These are phyloP conservation scores for Dalbergia cochinchinensis DNA, from an alignment of 306 rosid genomes.

Conservation along the genomic window DNA sequence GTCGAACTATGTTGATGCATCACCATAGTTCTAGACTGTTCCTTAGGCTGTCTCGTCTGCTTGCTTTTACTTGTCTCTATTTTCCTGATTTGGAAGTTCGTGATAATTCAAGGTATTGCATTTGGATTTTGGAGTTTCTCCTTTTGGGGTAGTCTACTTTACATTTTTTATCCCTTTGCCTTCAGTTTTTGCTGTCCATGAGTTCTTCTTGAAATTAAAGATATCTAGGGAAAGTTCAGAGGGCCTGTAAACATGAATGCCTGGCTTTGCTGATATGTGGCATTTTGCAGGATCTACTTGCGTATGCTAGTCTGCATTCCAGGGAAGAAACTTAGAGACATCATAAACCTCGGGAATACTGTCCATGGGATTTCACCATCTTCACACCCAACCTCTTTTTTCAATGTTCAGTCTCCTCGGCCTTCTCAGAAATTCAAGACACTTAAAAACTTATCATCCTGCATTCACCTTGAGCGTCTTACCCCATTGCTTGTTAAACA, in stretches of 20 bases:
- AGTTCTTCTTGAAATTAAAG: conserved; percentile 25
- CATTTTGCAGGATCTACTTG: conserved; percentile 83
- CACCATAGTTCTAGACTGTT: conserved; percentile 92
- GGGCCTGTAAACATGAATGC: background rate
- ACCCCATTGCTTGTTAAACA: conserved; percentile 81
- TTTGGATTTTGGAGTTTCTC: conserved; percentile 11
- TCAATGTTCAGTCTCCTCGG: conserved; percentile 77
- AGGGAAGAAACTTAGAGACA: conserved; percentile 89
- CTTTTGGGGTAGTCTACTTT: conserved; percentile 18
- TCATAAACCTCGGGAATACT: conserved; percentile 76
- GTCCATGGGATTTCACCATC: conserved; percentile 76
- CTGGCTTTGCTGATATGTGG: conserved; percentile 40
- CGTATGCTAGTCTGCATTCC: conserved; percentile 89
- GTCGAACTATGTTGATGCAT: conserved; percentile 89
- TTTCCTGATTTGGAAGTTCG: conserved; percentile 98
- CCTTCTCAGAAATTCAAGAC: conserved; percentile 73
- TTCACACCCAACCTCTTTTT: conserved; percentile 70
- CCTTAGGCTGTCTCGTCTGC: conserved; percentile 77
- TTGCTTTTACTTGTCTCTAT: conserved; percentile 82
- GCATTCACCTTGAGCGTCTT: conserved; percentile 80
- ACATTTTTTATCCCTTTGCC: conserved; percentile 18
- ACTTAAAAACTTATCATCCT: conserved; percentile 66
- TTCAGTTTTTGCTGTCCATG: conserved; percentile 1
- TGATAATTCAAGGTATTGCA: conserved; percentile 87
- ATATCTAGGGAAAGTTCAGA: background rate